Conservation (phyloP, 495 filamentous ascomycete genomes). For the Talaromyces wortmannii region DNA sequence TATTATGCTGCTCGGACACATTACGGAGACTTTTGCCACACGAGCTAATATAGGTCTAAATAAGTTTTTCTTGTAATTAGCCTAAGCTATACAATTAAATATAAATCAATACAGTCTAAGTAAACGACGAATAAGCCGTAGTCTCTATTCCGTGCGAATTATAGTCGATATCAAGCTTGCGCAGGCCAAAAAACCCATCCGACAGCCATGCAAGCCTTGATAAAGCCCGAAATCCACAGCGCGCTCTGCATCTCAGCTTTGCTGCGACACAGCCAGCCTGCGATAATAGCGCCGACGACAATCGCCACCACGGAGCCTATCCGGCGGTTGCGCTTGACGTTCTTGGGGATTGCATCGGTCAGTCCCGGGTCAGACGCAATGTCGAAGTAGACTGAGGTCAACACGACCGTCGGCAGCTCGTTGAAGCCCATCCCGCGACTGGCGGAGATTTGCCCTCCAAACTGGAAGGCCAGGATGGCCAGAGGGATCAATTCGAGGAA, state of each 20-base stretch:
- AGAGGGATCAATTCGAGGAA: slow-evolving; percentile 50
- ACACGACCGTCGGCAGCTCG: slow-evolving; percentile 67
- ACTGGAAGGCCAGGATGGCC: slow-evolving; percentile 63
- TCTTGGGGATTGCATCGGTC: slow-evolving; percentile 33
- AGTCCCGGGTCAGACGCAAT: slow-evolving; percentile 55
- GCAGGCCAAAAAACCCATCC: slow-evolving; percentile 37
- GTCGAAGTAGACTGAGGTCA: slow-evolving; percentile 67
- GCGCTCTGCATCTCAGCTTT: slow-evolving; percentile 45
- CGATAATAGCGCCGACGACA: slow-evolving; percentile 53
- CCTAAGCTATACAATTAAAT: no score
- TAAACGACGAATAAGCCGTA: no score
- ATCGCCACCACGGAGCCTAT: slow-evolving; percentile 49
- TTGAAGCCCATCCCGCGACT: slow-evolving; percentile 55
- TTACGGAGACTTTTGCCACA: background rate
- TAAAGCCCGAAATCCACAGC: slow-evolving; percentile 51
- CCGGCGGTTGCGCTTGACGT: slow-evolving; percentile 59
- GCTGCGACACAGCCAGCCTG: slow-evolving; percentile 56
- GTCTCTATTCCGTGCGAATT: no score
- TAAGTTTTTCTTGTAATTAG: no score
- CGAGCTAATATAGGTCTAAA: no score
- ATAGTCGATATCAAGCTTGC: no score
- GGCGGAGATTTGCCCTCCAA: slow-evolving; percentile 61
- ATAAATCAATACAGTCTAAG: no score
- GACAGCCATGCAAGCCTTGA: slow-evolving; percentile 44
- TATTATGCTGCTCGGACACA: background rate